Percentiles rank a stretch among this genome's conserved stretches.
These are phyloP conservation scores for Climacium dendroides DNA, from an alignment of 225 moss, liverwort and hornwort genomes.

Conservation along the genomic window DNA sequence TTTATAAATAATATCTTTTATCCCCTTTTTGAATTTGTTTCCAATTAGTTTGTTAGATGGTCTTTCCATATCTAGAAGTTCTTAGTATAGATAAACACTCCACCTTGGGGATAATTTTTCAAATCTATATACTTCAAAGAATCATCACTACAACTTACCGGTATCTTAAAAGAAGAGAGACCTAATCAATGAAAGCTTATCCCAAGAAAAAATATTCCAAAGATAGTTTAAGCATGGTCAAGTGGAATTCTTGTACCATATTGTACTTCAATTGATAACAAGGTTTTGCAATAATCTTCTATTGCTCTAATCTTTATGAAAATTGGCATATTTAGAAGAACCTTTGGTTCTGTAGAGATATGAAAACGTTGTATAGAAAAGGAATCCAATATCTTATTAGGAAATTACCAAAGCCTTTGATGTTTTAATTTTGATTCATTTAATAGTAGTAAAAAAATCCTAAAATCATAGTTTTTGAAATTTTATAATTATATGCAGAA, in stretches of 20 bases:
- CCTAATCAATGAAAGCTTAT: too few species aligned
- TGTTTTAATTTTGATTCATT: background rate
- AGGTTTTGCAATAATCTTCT: background rate
- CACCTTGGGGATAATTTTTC: background rate
- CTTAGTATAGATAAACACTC: background rate
- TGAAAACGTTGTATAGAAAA: too few species aligned
- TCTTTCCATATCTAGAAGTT: background rate
- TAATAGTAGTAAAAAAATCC: background rate
- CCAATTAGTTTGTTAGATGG: background rate
- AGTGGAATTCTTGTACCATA: background rate
- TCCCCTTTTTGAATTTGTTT: background rate
- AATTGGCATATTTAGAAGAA: too few species aligned
- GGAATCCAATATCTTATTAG: too few species aligned
- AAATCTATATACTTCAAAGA: background rate
- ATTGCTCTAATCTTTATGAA: background rate
- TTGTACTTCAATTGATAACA: background rate
- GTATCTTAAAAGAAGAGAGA: too few species aligned
- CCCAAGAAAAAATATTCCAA: background rate
- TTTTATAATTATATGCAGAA: background rate
- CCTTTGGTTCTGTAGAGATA: too few species aligned
- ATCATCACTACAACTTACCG: rapidly evolving
- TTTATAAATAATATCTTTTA: too few species aligned
- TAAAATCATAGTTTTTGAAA: background rate
- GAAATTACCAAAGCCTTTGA: too few species aligned
- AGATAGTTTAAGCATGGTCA: background rate